These are phyloP conservation scores for Leishmania gerbilli DNA, from an alignment of 208 protist species.

Conservation along the genomic window DNA sequence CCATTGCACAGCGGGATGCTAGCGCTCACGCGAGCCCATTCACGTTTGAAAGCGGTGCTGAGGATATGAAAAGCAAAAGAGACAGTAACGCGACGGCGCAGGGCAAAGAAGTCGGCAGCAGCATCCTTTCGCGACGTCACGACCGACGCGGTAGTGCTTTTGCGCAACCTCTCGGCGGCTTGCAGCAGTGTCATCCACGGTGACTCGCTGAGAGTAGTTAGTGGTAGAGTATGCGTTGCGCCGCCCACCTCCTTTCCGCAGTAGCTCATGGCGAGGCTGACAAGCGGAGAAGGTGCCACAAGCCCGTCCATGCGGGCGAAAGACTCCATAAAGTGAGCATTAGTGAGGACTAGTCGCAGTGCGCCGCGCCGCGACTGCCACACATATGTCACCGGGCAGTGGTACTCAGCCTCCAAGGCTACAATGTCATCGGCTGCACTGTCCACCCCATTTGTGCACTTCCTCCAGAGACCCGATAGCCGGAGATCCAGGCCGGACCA, in stretches of 20 bases:
- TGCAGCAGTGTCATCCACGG: conserved; percentile 21
- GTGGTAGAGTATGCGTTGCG: too few relatives aligned
- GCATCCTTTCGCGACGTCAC: neutral
- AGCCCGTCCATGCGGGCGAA: conserved; percentile 14
- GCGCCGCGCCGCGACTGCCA: conserved; percentile 21
- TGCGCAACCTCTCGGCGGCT: neutral
- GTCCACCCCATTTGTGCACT: neutral
- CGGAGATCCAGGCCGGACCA: conserved; percentile 14
- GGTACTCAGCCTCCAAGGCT: conserved; percentile 24
- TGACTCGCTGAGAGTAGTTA: conserved; percentile 16
- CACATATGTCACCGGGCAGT: conserved; percentile 10
- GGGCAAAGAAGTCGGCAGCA: conserved; percentile 1
- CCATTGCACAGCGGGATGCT: conserved; percentile 16
- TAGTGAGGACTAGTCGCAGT: conserved; percentile 23
- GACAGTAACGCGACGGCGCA: conserved; percentile 30
- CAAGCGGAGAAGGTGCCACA: conserved; percentile 6
- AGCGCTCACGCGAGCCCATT: conserved; percentile 37
- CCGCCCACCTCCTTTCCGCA: neutral
- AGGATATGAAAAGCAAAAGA: conserved; percentile 45
- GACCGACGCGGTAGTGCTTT: neutral
- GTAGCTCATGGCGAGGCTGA: conserved; percentile 2
- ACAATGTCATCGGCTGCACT: neutral
- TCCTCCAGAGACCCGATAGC: conserved; percentile 9
- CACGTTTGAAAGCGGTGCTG: conserved; percentile 40
- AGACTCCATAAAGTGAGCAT: conserved; percentile 24